Evolutionary conservation across 192 early-diverging fungal genomes (phyloP), one percentile per base, ranked within the genome.

Genomic region (Kickxella alabastrina): DNA sequence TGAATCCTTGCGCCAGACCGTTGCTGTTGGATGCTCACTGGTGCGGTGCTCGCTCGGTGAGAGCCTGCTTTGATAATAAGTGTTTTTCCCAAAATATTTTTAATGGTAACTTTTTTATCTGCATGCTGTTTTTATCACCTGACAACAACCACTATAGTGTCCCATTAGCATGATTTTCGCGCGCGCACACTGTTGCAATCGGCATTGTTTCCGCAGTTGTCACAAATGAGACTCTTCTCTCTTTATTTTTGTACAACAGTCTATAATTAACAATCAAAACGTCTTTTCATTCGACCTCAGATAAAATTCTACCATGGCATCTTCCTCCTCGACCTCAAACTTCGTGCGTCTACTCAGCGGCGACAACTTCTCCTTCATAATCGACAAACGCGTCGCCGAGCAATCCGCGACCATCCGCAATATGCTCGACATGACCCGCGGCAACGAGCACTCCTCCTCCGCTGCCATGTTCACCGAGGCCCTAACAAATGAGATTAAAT

Each of bases 351-450:
- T 99, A 6, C 77, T 91, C 35, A 91, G 88, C 62, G 79, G 87
- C 51, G 96, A 99, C 71, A 86, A 87, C 0, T 95, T 97, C 52
- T 83, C 86, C 32, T 95, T 97, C 64, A 73, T 93, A 28, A 83
- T 99, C 17, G 84, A 89, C 64, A 82, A 89, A 15, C 74, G 87
- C 29, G 91, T 88, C 46, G 96, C 96, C 39, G 83, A 92, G 79
- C 83, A 86, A 14, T 92, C 92, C 7, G 91, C 92, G 1, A 95
- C 96, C 12, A 87, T 99, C 45, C 89, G 85, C 51, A 97, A 92
- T 68, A 94, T 99, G 92, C 80, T 99, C 2, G 87, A 87, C 15
- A 82, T 82, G 42, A 85, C 95, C 32, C 86, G 86, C 14, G 60
- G 72, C 21, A 52, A 18, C 1, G 19, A 14, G 14, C 44, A 10